Percentiles rank a stretch among this genome's conserved stretches.
These are phyloP conservation scores for Eucommia ulmoides DNA, from an alignment of 257 asterid species.

Conservation along the genomic window DNA sequence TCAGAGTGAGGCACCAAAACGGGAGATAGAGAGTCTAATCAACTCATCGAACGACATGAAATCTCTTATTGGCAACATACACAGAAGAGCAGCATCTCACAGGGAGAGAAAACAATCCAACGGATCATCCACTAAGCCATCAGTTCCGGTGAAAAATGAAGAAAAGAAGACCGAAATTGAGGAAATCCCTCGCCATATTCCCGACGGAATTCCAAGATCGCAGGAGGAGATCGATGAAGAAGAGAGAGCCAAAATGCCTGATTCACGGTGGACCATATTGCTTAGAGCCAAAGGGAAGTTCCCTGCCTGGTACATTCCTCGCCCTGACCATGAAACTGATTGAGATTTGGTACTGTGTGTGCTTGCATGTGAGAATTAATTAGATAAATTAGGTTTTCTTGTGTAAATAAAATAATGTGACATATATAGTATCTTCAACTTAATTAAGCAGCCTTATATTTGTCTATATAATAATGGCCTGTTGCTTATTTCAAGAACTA, in stretches of 20 bases:
- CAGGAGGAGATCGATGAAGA: conserved; percentile 76
- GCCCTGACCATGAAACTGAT: conserved; percentile 40
- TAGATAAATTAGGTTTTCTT: too few relatives aligned
- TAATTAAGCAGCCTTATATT: too few relatives aligned
- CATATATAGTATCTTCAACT: too few relatives aligned
- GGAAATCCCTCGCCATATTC: conserved; percentile 54
- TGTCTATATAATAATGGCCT: too few relatives aligned
- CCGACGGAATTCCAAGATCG: conserved; percentile 84
- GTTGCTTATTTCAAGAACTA: too few relatives aligned
- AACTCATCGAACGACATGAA: conserved; percentile 68
- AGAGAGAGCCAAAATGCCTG: conserved; percentile 74
- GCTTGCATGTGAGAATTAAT: too few relatives aligned
- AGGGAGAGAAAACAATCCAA: conserved; percentile 27
- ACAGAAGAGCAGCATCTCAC: conserved; percentile 54
- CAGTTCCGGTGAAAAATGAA: conserved; percentile 7
- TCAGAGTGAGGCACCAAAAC: conserved; percentile 72
- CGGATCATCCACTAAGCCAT: conserved; percentile 10
- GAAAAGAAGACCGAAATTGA: neutral
- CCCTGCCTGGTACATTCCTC: conserved; percentile 73
- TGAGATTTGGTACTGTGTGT: too few relatives aligned
- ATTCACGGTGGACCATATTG: conserved; percentile 71
- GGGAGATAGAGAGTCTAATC: conserved; percentile 72
- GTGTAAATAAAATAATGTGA: too few relatives aligned
- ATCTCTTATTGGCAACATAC: conserved; percentile 63
- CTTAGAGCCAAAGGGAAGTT: conserved; percentile 58